Evolutionary conservation across 805 yeast species (phyloP).

Genomic region (Wickerhamiella dianesei): DNA sequence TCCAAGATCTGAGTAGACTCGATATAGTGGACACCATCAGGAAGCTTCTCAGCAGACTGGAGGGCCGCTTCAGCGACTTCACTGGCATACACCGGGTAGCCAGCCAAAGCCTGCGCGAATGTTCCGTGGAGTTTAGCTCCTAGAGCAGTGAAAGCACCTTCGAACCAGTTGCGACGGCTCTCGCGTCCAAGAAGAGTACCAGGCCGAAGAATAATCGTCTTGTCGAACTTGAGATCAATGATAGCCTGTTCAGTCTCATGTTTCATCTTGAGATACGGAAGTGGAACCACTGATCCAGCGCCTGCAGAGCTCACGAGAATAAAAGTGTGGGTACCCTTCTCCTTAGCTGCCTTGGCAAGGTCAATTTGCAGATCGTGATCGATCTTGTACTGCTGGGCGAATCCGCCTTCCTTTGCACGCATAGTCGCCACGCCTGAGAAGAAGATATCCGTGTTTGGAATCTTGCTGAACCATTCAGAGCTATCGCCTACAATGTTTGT

Average conservation of each 20-base stretch:
- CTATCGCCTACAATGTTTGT: slow-evolving; percentile 32
- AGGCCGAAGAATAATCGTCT: slow-evolving; percentile 64
- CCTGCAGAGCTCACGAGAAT: slow-evolving; percentile 55
- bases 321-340: slow-evolving; percentile 50
- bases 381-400: slow-evolving; percentile 53
- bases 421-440: slow-evolving; percentile 71
- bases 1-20: slow-evolving; percentile 13
- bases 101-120: slow-evolving; percentile 22
- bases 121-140: slow-evolving; percentile 23
- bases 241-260: slow-evolving; percentile 66
- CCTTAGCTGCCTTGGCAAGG: slow-evolving; percentile 61
- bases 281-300: slow-evolving; percentile 43
- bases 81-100: slow-evolving; percentile 43
- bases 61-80: slow-evolving; percentile 53
- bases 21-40: slow-evolving; percentile 17
- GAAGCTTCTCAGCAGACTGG: slow-evolving; percentile 27
- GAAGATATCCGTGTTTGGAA: slow-evolving; percentile 28
- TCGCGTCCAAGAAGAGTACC: slow-evolving; percentile 60
- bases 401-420: slow-evolving; percentile 53
- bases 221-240: slow-evolving; percentile 47
- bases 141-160: slow-evolving; percentile 27
- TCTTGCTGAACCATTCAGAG: slow-evolving; percentile 37
- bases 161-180: slow-evolving; percentile 10
- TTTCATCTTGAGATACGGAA: slow-evolving; percentile 53
- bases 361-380: slow-evolving; percentile 62